Conservation (phyloP, 2,329 filamentous ascomycete genomes). For the Geoglossum cookeanum region DNA sequence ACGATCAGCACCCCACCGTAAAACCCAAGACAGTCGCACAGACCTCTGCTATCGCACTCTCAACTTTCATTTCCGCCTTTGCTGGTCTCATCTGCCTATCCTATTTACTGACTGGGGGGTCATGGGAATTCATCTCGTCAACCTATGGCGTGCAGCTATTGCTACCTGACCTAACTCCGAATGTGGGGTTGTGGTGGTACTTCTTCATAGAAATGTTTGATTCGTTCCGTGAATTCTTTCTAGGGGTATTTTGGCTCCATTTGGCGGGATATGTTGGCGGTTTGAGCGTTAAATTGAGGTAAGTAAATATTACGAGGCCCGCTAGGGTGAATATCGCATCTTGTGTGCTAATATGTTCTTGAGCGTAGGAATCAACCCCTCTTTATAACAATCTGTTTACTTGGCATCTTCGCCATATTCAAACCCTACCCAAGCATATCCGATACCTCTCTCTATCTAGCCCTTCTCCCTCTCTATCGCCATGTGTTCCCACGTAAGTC, state of each 20-base stretch:
- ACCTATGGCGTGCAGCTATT: conserved; percentile 89
- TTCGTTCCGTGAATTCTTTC: conserved; percentile 89
- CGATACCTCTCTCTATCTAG: conserved; percentile 73
- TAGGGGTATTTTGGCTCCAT: conserved; percentile 96
- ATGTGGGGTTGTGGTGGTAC: conserved; percentile 97
- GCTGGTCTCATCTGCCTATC: conserved; percentile 50
- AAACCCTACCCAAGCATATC: conserved; percentile 92
- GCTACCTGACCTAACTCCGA: conserved; percentile 81
- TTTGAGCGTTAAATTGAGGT: conserved; percentile 59
- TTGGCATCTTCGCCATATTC: conserved; percentile 86
- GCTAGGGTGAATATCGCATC: not conserved
- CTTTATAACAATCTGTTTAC: conserved; percentile 63
- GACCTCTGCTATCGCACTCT: conserved; percentile 17
- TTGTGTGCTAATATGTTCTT: not conserved
- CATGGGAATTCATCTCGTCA: conserved; percentile 72
- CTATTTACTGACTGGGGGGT: conserved; percentile 50
- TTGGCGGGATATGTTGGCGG: conserved; percentile 77
- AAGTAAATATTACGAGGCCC: not conserved
- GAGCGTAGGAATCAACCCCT: conserved; percentile 43
- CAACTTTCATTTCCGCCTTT: conserved; percentile 30
- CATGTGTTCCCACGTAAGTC: conserved; percentile 66
- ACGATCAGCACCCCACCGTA: conserved; percentile 38
- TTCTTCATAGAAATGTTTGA: conserved; percentile 99
- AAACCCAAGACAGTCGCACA: conserved; percentile 7
- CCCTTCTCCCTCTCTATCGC: conserved; percentile 65